Evolutionary conservation across 208 protist species (phyloP).

Genomic region (Vickermania ingenoplastis): DNA sequence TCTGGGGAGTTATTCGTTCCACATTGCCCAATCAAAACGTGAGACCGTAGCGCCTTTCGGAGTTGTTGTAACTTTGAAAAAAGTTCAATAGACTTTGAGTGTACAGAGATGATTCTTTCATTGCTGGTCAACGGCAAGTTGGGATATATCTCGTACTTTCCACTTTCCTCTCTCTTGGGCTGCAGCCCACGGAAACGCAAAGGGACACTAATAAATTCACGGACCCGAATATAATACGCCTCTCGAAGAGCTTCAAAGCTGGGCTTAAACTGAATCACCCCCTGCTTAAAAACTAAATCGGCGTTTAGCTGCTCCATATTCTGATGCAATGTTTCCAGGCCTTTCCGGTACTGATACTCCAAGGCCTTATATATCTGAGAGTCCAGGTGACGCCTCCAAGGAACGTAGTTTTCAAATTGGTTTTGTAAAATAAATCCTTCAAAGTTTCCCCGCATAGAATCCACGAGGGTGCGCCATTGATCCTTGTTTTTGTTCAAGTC

Average conservation of each 20-base stretch:
- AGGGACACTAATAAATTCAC: slow-evolving; percentile 92
- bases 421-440: slow-evolving; percentile 73
- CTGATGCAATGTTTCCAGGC: slow-evolving; percentile 89
- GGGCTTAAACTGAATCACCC: slow-evolving; percentile 90
- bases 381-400: slow-evolving; percentile 93
- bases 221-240: slow-evolving; percentile 92
- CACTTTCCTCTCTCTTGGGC: slow-evolving; percentile 47
- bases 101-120: slow-evolving; percentile 78
- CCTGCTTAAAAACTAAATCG: slow-evolving; percentile 92
- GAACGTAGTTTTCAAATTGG: slow-evolving; percentile 65
- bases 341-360: slow-evolving; percentile 90
- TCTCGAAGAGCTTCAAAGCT: slow-evolving; percentile 90
- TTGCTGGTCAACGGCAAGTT: slow-evolving; percentile 82
- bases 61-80: slow-evolving; percentile 88
- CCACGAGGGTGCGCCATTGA: slow-evolving; percentile 86
- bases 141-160: slow-evolving; percentile 83
- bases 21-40: slow-evolving; percentile 86
- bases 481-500: slow-evolving; percentile 89
- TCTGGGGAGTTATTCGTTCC: slow-evolving; percentile 79
- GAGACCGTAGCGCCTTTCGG: slow-evolving; percentile 72
- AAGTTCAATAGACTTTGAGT: slow-evolving; percentile 87
- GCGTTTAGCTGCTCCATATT: slow-evolving; percentile 89
- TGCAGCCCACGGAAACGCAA: slow-evolving; percentile 89
- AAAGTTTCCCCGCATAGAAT: slow-evolving; percentile 77
- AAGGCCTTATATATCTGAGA: slow-evolving; percentile 96